Evolutionary conservation across 257 asterid species (phyloP).

Genomic region (Jacaranda copaia): DNA sequence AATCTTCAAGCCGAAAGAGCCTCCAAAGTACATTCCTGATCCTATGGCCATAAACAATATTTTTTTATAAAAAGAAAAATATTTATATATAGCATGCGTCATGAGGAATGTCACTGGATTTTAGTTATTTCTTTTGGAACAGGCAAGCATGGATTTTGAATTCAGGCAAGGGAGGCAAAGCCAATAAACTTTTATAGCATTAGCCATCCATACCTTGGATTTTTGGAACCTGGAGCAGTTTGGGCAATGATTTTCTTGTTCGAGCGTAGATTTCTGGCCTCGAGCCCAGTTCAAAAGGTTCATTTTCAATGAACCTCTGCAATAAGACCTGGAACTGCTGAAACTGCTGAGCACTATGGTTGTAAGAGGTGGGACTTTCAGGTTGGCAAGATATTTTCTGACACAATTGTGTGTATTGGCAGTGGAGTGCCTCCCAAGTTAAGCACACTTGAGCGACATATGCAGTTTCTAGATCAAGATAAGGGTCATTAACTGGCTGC

Average conservation of each 20-base stretch:
- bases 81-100: too few relatives aligned
- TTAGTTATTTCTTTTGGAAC: too few relatives aligned
- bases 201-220: constrained; percentile 64
- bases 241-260: constrained; percentile 71
- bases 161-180: too few relatives aligned
- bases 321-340: constrained; percentile 90
- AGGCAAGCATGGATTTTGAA: too few relatives aligned
- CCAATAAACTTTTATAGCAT: background rate
- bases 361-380: constrained; percentile 65
- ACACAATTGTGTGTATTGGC: constrained; percentile 83
- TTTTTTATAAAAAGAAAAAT: too few relatives aligned
- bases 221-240: constrained; percentile 90
- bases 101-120: too few relatives aligned
- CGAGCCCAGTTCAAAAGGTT: constrained; percentile 86
- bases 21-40: too few relatives aligned
- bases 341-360: constrained; percentile 88
- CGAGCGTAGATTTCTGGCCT: constrained; percentile 89
- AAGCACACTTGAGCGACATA: constrained; percentile 90
- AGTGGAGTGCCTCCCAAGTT: constrained; percentile 98
- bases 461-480: constrained; percentile 82
- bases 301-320: constrained; percentile 91
- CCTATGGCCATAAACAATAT: too few relatives aligned
- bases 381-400: constrained; percentile 73
- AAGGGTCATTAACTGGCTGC: constrained; percentile 62
- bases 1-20: too few relatives aligned